A percentile compares a stretch with the other conserved stretches of the same genome.
Conservation (phyloP, 495 filamentous ascomycete genomes). For the Neurospora discreta region DNA sequence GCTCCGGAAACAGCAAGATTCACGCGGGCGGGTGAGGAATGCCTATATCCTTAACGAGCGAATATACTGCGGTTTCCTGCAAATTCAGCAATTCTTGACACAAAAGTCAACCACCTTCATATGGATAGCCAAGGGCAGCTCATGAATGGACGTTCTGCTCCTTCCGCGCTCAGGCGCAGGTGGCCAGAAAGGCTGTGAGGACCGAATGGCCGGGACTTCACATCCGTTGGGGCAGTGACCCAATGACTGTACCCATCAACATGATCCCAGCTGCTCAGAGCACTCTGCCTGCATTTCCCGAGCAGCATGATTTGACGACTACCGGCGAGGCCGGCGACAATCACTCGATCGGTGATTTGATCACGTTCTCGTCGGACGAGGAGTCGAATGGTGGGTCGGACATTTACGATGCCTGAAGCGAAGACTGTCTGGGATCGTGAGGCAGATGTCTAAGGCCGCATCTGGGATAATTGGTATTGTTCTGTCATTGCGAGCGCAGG, state of each 20-base stretch:
- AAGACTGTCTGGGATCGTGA: no score
- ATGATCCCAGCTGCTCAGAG: background rate
- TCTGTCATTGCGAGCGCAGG: no score
- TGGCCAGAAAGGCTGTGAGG: background rate
- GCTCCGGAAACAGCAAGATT: no score
- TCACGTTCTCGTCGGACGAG: background rate
- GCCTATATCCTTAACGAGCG: no score
- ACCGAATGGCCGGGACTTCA: background rate
- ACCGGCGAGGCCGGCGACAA: background rate
- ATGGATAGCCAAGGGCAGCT: no score
- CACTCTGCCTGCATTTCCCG: background rate
- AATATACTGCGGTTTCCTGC: no score
- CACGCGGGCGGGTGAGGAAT: no score
- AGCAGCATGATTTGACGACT: background rate
- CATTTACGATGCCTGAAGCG: no score
- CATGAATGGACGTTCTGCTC: background rate
- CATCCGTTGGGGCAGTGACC: background rate
- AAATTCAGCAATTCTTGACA: no score
- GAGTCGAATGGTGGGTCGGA: background rate
- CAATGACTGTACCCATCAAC: background rate
- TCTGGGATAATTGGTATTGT: no score
- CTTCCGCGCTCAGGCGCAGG: background rate
- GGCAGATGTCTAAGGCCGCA: no score
- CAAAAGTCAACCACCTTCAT: no score
- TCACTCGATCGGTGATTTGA: background rate